Evolutionary conservation across 2,329 filamentous ascomycete genomes (phyloP), one percentile per base, ranked within the genome.

Genomic region (Alternaria rosae): DNA sequence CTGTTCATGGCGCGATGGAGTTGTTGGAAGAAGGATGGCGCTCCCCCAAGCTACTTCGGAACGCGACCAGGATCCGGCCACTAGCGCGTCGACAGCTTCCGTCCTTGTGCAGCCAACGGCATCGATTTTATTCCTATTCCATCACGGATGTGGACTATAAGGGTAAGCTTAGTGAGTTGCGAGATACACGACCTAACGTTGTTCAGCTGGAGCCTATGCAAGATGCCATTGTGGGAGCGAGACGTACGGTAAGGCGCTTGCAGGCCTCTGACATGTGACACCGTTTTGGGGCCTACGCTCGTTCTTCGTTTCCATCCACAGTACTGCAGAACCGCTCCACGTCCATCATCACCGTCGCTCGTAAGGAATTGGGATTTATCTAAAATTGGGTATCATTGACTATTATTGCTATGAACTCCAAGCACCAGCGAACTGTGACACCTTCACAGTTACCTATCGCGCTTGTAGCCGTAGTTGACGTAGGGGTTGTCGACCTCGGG

Each of bases 1-100:
- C 70, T 62, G 67, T 69, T 71, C 74, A 78, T 77, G 51, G 61
- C 63, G 66, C 62, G 57, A 48, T 58, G 65, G 32, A 45, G 55
- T 52, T 51, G 68, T 59, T 64, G 67, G 48, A 55, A 62, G 64
- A 65, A 62, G 58, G 60, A 64, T 61, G 61, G 52, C 28, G 45
- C 15, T 54, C 42, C 42, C 51, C 60, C 50, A 54, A 50, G 51
- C 57, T 61, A 53, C 48, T 59, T 69, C 67, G 67, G 65, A 68
- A 68, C 67, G 65, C 61, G 61, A 58, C 64, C 64, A 53, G 65
- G 59, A 62, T 67, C 21, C 25, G 26, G 35, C 38, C 28, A 2
- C 38, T 64, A 64, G 54, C 61, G 50, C 26, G 48, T 26, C 30
- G 12, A 2, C 48, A 35, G 25, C 35, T 26, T 20, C 15, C 15